Evolutionary conservation across 148 eudicot genomes (phyloP).

Genomic region (Oxyria digyna): DNA sequence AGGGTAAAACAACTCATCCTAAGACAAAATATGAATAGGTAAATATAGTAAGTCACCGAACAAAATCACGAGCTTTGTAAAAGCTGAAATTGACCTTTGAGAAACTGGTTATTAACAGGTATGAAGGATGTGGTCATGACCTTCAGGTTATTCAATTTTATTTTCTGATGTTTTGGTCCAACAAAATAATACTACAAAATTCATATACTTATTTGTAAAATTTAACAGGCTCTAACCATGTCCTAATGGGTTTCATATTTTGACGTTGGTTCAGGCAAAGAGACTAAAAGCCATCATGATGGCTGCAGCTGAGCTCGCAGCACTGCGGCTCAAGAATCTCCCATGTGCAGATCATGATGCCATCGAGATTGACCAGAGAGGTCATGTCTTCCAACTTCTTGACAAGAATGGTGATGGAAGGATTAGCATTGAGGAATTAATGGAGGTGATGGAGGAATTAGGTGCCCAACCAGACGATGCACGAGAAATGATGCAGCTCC

Average conservation of each 20-base stretch:
- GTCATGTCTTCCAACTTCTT: conserved; percentile 59
- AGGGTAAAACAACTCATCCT: not conserved
- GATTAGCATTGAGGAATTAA: conserved; percentile 93
- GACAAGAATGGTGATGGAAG: conserved; percentile 99
- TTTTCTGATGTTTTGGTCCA: not conserved
- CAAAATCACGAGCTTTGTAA: too few relatives aligned
- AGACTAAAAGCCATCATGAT: conserved; percentile 85
- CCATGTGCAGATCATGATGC: conserved; percentile 44
- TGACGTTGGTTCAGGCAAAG: conserved; percentile 44
- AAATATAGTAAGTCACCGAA: too few relatives aligned
- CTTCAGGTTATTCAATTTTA: not conserved
- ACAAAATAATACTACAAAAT: too few relatives aligned
- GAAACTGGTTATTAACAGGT: not conserved
- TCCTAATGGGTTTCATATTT: not conserved
- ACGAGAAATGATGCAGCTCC: conserved; percentile 89
- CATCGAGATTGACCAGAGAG: conserved; percentile 34
- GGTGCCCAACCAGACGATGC: conserved; percentile 95
- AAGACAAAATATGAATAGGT: not conserved
- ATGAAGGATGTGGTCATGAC: not conserved
- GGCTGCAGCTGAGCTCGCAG: conserved; percentile 94
- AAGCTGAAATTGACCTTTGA: not conserved
- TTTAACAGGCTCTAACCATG: not conserved
- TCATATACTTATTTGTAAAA: not conserved
- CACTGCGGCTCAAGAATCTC: conserved; percentile 76
- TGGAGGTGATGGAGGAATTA: conserved; percentile 95